Conservation (phyloP, 169 alveolate species). For the Toxoplasma gondii region DNA sequence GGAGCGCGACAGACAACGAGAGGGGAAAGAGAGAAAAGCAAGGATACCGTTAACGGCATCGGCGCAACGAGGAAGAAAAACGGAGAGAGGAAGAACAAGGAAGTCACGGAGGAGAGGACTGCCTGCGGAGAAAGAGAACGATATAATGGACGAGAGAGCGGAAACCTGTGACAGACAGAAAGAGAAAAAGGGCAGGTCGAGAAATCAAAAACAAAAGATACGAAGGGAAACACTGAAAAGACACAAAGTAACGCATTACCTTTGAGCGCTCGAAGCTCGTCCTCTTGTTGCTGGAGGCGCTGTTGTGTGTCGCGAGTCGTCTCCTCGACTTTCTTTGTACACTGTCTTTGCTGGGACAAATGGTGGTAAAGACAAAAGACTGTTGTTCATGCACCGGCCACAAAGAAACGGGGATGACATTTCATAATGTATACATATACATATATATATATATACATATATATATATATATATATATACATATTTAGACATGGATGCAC, state of each 20-base stretch:
- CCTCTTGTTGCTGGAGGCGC: not conserved
- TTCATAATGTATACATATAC: not conserved
- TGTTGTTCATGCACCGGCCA: not conserved
- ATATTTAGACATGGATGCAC: too few species aligned
- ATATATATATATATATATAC: too few species aligned
- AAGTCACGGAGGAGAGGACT: too few species aligned
- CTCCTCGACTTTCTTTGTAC: constrained; percentile 4
- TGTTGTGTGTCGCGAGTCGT: not conserved
- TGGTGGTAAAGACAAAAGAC: not conserved
- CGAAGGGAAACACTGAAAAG: too few species aligned
- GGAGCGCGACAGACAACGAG: too few species aligned
- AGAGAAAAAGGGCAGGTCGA: not conserved
- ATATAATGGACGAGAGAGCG: too few species aligned
- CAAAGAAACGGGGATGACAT: not conserved
- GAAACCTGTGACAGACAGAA: too few species aligned
- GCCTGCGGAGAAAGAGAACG: too few species aligned
- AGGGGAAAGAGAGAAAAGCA: too few species aligned
- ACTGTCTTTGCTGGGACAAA: constrained; percentile 1
- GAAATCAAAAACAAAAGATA: not conserved
- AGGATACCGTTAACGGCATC: too few species aligned
- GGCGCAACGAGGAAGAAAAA: too few species aligned
- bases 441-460: not conserved
- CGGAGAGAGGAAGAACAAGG: too few species aligned
- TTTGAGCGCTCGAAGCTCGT: not conserved
- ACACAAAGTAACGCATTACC: not conserved